Conservation (phyloP, 75 land plant genomes). For the Cryptomeria japonica region DNA sequence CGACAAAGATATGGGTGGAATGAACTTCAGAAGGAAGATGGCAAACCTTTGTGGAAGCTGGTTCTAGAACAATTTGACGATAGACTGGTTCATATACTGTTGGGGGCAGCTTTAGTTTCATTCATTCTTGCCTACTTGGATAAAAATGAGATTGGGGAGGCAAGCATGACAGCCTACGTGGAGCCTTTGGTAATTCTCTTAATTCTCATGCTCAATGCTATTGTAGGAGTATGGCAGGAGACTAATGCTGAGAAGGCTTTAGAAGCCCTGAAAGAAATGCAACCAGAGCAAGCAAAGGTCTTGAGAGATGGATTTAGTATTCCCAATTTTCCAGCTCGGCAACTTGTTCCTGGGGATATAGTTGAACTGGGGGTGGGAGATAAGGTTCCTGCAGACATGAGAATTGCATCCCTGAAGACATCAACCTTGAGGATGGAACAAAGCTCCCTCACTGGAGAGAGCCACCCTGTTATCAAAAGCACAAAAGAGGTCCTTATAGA, state of each 20-base stretch:
- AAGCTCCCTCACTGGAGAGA: slow-evolving; percentile 87
- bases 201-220: slow-evolving; percentile 70
- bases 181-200: slow-evolving; percentile 78
- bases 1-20: slow-evolving; percentile 68
- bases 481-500: slow-evolving; percentile 29
- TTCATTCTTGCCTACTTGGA: slow-evolving; percentile 61
- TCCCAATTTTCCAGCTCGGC: slow-evolving; percentile 72
- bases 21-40: slow-evolving; percentile 68
- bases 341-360: slow-evolving; percentile 91
- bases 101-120: slow-evolving; percentile 71
- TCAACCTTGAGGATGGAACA: slow-evolving; percentile 80
- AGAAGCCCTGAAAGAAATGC: slow-evolving; percentile 87
- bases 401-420: slow-evolving; percentile 58
- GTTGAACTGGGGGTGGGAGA: slow-evolving; percentile 85
- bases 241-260: slow-evolving; percentile 89
- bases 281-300: slow-evolving; percentile 68
- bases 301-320: slow-evolving; percentile 52
- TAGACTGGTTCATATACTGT: slow-evolving; percentile 70
- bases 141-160: slow-evolving; percentile 32
- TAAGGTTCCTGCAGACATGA: slow-evolving; percentile 90
- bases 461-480: slow-evolving; percentile 66
- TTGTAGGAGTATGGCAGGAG: slow-evolving; percentile 92
- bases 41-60: slow-evolving; percentile 70
- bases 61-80: slow-evolving; percentile 89
- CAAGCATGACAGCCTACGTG: slow-evolving; percentile 62